phyloP scores from a whole-genome alignment of 768 basidiomycete genomes.

The Trametes cubensis region DNA sequence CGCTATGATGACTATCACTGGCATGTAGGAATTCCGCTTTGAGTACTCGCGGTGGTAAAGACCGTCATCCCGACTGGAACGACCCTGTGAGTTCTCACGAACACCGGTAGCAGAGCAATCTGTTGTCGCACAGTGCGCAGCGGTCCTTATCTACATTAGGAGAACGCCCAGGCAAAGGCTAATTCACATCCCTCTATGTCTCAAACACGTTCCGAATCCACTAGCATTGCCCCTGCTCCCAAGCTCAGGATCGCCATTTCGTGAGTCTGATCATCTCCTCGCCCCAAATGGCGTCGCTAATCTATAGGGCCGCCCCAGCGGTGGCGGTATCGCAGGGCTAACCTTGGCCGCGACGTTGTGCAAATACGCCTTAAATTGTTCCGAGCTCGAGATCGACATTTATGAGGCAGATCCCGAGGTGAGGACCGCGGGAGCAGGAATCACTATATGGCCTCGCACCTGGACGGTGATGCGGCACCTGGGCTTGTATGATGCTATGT shows the following conservation, averaged over 20 bases:
- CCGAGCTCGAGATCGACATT: slow-evolving; percentile 37
- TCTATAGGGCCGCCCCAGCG: background rate
- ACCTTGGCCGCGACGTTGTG: slow-evolving; percentile 42
- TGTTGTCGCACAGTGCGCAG: too few species aligned
- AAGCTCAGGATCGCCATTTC: background rate
- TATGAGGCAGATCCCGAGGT: slow-evolving; percentile 49
- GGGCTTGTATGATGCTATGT: slow-evolving; percentile 35
- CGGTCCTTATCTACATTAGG: too few species aligned
- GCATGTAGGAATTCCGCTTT: background rate
- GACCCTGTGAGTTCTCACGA: too few species aligned
- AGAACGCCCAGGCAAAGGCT: too few species aligned
- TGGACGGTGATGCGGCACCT: slow-evolving; percentile 47
- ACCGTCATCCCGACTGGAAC: too few species aligned
- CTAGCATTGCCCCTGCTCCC: background rate
- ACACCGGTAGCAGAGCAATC: too few species aligned
- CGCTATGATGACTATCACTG: too few species aligned
- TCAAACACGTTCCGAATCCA: too few species aligned
- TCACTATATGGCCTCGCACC: slow-evolving; percentile 49
- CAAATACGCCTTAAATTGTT: slow-evolving; percentile 28
- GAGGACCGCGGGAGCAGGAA: slow-evolving; percentile 42
- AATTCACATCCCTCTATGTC: too few species aligned
- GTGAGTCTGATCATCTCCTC: background rate
- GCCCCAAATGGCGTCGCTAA: background rate
- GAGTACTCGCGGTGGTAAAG: too few species aligned
- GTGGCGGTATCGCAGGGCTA: slow-evolving; percentile 44